Evolutionary conservation across 306 rosid genomes (phyloP).

Genomic region (Cyamopsis tetragonoloba): DNA sequence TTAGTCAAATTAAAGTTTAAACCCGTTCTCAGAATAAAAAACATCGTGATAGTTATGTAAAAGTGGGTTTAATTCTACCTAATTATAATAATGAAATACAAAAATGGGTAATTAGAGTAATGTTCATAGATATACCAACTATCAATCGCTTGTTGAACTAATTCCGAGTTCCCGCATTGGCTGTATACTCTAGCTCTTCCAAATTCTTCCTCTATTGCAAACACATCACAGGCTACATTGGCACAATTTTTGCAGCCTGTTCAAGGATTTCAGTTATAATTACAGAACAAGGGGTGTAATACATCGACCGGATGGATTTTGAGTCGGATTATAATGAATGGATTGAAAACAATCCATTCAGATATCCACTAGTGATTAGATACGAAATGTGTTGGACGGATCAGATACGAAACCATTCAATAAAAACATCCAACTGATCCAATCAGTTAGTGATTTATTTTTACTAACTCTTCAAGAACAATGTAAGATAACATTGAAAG

Average conservation of each 20-base stretch:
- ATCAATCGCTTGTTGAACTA: slow-evolving; percentile 78
- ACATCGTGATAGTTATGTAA: neutral
- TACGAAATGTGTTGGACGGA: too few relatives aligned
- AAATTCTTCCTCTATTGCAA: slow-evolving; percentile 81
- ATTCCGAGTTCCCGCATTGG: slow-evolving; percentile 56
- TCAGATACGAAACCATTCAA: too few relatives aligned
- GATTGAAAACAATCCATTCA: too few relatives aligned
- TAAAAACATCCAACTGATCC: too few relatives aligned
- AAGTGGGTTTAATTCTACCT: neutral
- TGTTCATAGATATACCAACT: slow-evolving; percentile 57
- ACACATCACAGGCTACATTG: slow-evolving; percentile 68
- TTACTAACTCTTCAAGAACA: too few relatives aligned
- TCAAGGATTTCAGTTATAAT: slow-evolving; percentile 1
- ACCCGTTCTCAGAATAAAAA: neutral
- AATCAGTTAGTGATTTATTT: too few relatives aligned
- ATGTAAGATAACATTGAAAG: neutral
- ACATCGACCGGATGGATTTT: too few relatives aligned
- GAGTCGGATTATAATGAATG: too few relatives aligned
- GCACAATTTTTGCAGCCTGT: slow-evolving; percentile 97
- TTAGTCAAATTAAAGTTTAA: neutral
- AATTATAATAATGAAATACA: neutral
- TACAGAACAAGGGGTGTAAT: too few relatives aligned
- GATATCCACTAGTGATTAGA: too few relatives aligned
- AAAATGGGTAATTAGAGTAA: neutral
- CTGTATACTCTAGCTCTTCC: slow-evolving; percentile 85